These are phyloP conservation scores for Cyclotella kingstonii DNA, from an alignment of 108 stramenopile genomes.

Conservation along the genomic window DNA sequence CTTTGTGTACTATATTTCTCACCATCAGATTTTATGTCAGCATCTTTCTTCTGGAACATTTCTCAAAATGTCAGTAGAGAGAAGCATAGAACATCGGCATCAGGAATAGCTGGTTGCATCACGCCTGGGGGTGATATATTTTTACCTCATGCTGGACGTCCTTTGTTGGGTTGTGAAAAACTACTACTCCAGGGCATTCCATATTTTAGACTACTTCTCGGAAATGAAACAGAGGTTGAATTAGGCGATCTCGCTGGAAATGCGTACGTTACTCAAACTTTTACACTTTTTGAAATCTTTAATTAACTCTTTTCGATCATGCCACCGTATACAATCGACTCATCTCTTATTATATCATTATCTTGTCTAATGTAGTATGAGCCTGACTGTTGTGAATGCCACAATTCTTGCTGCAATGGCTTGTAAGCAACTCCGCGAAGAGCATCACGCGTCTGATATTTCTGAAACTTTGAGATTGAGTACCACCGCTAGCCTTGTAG, in stretches of 20 bases:
- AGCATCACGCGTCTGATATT: constrained; percentile 17
- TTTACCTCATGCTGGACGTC: constrained; percentile 63
- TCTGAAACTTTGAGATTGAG: constrained; percentile 12
- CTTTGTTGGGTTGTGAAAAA: constrained; percentile 73
- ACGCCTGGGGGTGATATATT: constrained; percentile 78
- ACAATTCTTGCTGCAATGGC: constrained; percentile 65
- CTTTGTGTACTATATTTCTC: not conserved
- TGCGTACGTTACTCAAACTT: constrained; percentile 24
- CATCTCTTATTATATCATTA: too few relatives aligned
- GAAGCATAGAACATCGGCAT: constrained; percentile 51
- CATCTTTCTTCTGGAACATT: constrained; percentile 72
- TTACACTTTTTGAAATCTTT: too few relatives aligned
- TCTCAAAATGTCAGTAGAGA: constrained; percentile 67
- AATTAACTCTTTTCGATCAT: too few relatives aligned
- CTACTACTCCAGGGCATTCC: constrained; percentile 78
- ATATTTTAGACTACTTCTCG: constrained; percentile 64
- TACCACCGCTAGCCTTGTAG: not conserved
- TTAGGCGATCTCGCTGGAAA: constrained; percentile 80
- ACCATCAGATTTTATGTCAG: not conserved
- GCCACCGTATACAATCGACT: too few relatives aligned
- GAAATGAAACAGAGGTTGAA: constrained; percentile 78
- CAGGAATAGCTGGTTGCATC: constrained; percentile 68
- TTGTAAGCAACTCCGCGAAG: constrained; percentile 51
- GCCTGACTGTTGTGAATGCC: constrained; percentile 67
- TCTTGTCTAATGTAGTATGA: too few relatives aligned